Conservation (phyloP, 108 stramenopile species). For the Cyclotella choctawhatcheeana region DNA sequence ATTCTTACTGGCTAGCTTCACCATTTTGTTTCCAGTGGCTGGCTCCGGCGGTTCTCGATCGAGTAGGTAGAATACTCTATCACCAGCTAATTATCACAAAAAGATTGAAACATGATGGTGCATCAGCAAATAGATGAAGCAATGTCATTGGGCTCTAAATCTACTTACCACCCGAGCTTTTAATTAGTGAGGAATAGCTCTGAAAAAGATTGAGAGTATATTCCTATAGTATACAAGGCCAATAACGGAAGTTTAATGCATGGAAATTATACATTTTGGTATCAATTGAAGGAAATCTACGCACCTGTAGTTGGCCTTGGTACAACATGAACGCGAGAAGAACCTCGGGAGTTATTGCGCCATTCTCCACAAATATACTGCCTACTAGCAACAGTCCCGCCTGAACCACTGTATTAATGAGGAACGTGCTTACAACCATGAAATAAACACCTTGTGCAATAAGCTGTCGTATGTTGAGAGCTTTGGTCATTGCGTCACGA, state of each 20-base stretch:
- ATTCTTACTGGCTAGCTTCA: slow-evolving; percentile 15
- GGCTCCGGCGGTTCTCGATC: slow-evolving; percentile 78
- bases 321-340: slow-evolving; percentile 97
- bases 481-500: no score
- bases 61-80: slow-evolving; percentile 88
- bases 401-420: slow-evolving; percentile 91
- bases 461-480: slow-evolving; percentile 83
- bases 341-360: slow-evolving; percentile 65
- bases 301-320: slow-evolving; percentile 82
- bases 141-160: background rate
- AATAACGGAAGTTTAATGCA: no score
- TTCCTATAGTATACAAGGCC: no score
- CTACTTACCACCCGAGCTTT: slow-evolving; percentile 68
- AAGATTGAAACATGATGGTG: background rate
- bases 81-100: slow-evolving; percentile 67
- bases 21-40: slow-evolving; percentile 64
- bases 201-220: slow-evolving; percentile 89
- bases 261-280: background rate
- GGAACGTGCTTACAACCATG: slow-evolving; percentile 88
- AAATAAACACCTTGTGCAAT: slow-evolving; percentile 87
- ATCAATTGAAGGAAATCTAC: background rate
- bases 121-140: background rate
- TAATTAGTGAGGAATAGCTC: slow-evolving; percentile 89
- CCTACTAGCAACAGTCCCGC: slow-evolving; percentile 77
- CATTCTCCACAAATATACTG: slow-evolving; percentile 63